Percentiles rank a stretch among this genome's conserved stretches.
Evolutionary conservation across 306 rosid genomes (phyloP).

Genomic region (Trifolium subterraneum): DNA sequence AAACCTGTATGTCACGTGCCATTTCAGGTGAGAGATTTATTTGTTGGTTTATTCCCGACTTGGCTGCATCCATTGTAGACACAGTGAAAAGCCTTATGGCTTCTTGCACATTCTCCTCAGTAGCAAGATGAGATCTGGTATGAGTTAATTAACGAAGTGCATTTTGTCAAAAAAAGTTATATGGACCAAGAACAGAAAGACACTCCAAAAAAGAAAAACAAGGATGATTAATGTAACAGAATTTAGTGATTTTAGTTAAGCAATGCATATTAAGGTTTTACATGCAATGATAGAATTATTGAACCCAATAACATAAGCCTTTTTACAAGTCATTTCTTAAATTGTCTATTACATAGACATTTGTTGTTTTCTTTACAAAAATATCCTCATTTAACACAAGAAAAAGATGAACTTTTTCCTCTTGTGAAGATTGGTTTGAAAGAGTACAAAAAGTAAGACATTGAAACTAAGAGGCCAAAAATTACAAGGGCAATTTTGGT

Average conservation of each 20-base stretch:
- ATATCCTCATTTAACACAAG: background rate
- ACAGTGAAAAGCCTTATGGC: slow-evolving; percentile 88
- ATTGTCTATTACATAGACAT: background rate
- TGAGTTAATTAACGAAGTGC: slow-evolving; percentile 28
- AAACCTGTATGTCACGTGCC: slow-evolving; percentile 93
- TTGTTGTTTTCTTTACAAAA: background rate
- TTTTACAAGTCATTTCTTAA: background rate
- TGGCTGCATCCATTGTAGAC: slow-evolving; percentile 97
- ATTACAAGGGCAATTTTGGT: background rate
- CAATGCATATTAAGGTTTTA: slow-evolving; percentile 26
- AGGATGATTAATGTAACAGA: background rate
- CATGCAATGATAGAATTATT: background rate
- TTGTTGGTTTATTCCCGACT: slow-evolving; percentile 89
- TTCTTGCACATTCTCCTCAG: slow-evolving; percentile 85
- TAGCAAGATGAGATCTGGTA: slow-evolving; percentile 77
- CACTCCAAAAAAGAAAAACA: background rate
- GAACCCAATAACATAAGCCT: too few relatives aligned
- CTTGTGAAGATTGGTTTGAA: background rate
- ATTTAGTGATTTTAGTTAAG: background rate
- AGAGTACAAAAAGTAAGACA: background rate
- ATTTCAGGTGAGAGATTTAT: slow-evolving; percentile 82
- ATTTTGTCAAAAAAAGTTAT: slow-evolving; percentile 7
- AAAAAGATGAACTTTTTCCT: background rate
- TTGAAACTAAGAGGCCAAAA: background rate
- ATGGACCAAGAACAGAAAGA: slow-evolving; percentile 30